Base-by-base conservation (phyloP, 2,329 filamentous ascomycete species). In the Fusarium redolens region DNA sequence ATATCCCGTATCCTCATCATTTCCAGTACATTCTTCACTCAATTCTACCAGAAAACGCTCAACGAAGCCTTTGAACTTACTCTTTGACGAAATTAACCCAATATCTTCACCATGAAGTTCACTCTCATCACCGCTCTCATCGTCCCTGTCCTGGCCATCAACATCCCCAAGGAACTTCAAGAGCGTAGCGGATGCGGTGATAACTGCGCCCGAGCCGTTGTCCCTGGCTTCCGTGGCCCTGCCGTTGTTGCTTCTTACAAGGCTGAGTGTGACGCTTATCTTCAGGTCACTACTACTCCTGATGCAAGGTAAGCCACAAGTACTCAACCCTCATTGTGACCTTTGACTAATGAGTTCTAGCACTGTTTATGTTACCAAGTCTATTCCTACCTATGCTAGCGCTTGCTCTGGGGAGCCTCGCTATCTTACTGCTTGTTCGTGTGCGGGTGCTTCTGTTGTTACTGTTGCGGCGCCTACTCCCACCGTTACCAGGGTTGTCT, bases 381-480 rank as follows among this genome's bases (percentile, higher is more conserved):
- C 74, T 25, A 44, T 73, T 28, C 74, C 74, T 13, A 73, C 74
- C 7, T 76, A 76, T 40, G 71, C 71, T 11, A 74, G 62, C 31
- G 71, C 69, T n/a, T 76, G 73, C 30, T 76, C 73, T 5, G 74
- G 73, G 13, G 65, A 59, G 31, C 13, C 56, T 58, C 69, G 73
- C 7, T 76, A 76, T 18, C 60, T 72, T 25, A 76, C 74, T 22
- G 74, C 73, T 15, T 76, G 73, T 31, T 68, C 69, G 13, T 76
- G 74, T 20, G 68, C 70, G 3, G 50, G 65, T 13, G 71, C 69
- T 25, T 64, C 73, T 20, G 28, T 45, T 14, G 57, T 71, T 9
- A 75, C 71, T 14, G 61, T 74, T 45, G 59, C 47, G 31, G 73
- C 69, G 13, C 58, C 71, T 11, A 70, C 55, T 7, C 74, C 73